Evolutionary conservation across 1,284 basidiomycete species (phyloP), one percentile per base, ranked within the genome.

Genomic region (Phellopilus nigrolimitatus): DNA sequence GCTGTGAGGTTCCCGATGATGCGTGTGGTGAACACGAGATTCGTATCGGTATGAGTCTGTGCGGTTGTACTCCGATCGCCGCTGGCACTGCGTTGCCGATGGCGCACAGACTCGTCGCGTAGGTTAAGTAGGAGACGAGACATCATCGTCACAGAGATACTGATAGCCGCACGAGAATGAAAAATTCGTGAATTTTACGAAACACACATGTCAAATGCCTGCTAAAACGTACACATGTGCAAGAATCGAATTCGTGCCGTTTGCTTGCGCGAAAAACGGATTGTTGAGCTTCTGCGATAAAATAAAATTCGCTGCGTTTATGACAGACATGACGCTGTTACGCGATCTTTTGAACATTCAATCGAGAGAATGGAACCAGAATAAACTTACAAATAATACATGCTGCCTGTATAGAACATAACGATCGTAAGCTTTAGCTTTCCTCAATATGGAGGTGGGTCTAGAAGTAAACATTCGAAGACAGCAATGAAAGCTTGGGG

Each of bases 21-120:
- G 28, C 53, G 53, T 17, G 53, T 50, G 21, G 49, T 51, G 44
- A 55, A 55, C 27, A 55, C 25, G 33, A 55, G 53, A 28, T 51
- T 45, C 24, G 53, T 47, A 30, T 55, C 53, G 9, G 53, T 55
- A 15, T 47, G 36, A 12, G 53, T 51, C 43, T 36, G 43, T 15
- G 43, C 43, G 10, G 47, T 38, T 28, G n/a, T 27, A 2, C 41
- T 12, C 17, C 25, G 39, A 9, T 40, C 8, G 19, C 46, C 46
- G 6, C 31, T 22, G 9, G 41, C 24, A 13, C 19, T 40, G 13
- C 38, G 27, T 6, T 27, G 36, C 15, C 47, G 27, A 12, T 36
- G 30, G 4, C 41, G 42, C 13, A 39, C 21, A n/a, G 53, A 44
- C 24, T 55, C 53, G 24, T 55, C 49, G 10, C 49, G 45, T 6